Base-by-base conservation (phyloP, 192 early-diverging fungal species). In the Coemansia sp. region DNA sequence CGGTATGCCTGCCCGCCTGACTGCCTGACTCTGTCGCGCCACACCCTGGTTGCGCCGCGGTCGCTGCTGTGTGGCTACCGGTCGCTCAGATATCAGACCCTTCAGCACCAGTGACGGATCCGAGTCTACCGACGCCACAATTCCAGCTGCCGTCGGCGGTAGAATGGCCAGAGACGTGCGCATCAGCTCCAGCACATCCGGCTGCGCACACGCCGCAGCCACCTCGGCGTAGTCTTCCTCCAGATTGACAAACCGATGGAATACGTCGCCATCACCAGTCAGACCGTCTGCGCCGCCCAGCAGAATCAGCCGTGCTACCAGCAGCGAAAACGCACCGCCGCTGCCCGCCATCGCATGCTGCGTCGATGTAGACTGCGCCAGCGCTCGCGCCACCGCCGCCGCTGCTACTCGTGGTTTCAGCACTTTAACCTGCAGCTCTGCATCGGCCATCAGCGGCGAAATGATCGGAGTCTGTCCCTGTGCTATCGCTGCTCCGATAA, bases 231-330 rank as follows among this genome's bases (percentile, higher is more conserved):
- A 91, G 69, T 95, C 93, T 57, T 92, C 89, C 65, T 88, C 83
- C 10, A 95, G 82, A 59, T 95, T 96, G 32, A 95, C 81, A 41
- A 96, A 86, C 57, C 90, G 83, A 32, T 89, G 88, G 23, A 87
- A 84, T 19, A 73, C 77, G 0, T 24, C 14, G 14, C 62, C 69
- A n/a, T 61, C 85, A 76, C 12, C 69, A 21, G 80, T 78, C 0
- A 81, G 52, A 0, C 78, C 78, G 29, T 65, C 85, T 79, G 11
- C 62, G 65, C 11, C 55, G 59, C 62, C 83, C 82, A 64, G 82
- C 78, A 54, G 74, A 60, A 60, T 88, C 81, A 65, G 92, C 70
- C 25, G 91, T 87, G 54, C 93, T 85, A 70, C 83, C 72, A 47
- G 85, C 72, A 76, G 91, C 89, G 64, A 92, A 82, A 45, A 93